Evolutionary conservation across 1,284 basidiomycete genomes (phyloP), one percentile per base, ranked within the genome.

Genomic region (Cryptococcus sp.): DNA sequence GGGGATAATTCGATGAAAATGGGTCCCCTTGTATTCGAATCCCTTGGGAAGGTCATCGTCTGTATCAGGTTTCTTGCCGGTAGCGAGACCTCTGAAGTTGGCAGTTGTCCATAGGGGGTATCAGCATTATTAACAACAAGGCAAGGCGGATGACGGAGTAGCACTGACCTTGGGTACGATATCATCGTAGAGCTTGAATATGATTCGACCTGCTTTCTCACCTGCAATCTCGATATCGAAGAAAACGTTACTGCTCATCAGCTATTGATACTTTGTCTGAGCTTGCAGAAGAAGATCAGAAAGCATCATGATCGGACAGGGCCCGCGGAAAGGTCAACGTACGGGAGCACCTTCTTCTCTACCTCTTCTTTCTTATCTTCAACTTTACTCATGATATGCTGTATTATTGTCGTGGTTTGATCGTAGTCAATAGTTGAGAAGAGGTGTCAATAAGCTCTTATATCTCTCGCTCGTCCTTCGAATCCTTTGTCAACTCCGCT

Each of bases 1-100:
- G 66, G 81, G 80, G 72, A 85, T 85, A 55, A 84, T 79, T 57
- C 83, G 80, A 73, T 83, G 83, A 79, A 85, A 85, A 52, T 76
- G 77, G 46, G 81, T 82, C 49, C 82, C 83, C 74, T 84, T 79
- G 79, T 85, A 86, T 9, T 83, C 82, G 59, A 80, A 82, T 9
- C 82, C 85, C 55, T 62, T 61, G 22, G 64, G 64, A 11, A 68
- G 52, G 41, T 52, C 48, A 5, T 21, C n/a, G 19, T 43, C 19
- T 7, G 16, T 43, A 16, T 43, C 41, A 19, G 16, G n/a, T 31
- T 63, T 63, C 63, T 84, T 80, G 46, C 67, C 66, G 39, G 81
- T 82, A 40, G 80, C 73, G 49, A 86, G 78, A 19, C 80, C 81
- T 52, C 82, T 78, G 78, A 85, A 85, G 77, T 85, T 85, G 48